Conservation (phyloP, 495 filamentous ascomycete genomes). For the Opeltia flavorubescens region DNA sequence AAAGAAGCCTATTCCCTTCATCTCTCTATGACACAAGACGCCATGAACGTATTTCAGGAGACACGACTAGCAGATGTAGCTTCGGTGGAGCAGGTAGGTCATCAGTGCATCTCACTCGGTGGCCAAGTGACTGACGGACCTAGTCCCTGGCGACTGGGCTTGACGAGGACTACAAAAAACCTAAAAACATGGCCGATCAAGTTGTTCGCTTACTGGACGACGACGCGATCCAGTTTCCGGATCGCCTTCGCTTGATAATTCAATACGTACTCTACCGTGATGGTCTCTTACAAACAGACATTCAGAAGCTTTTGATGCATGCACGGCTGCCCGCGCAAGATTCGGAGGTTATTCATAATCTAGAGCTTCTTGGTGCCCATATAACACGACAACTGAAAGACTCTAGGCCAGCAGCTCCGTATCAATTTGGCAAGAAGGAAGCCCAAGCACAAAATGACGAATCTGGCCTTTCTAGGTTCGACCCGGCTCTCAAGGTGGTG, state of each 20-base stretch:
- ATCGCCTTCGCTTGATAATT: slow-evolving; percentile 71
- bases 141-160: slow-evolving; percentile 78
- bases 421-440: slow-evolving; percentile 51
- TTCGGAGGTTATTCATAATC: slow-evolving; percentile 56
- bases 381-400: slow-evolving; percentile 66
- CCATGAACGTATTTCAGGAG: slow-evolving; percentile 80
- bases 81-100: slow-evolving; percentile 55
- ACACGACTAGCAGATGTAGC: slow-evolving; percentile 78
- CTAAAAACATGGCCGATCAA: slow-evolving; percentile 74
- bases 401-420: slow-evolving; percentile 42
- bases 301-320: slow-evolving; percentile 73
- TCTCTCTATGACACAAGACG: slow-evolving; percentile 94
- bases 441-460: slow-evolving; percentile 33
- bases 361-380: slow-evolving; percentile 70
- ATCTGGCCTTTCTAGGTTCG: slow-evolving; percentile 36
- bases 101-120: neutral
- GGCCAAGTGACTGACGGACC: slow-evolving; percentile 4
- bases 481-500: slow-evolving; percentile 44
- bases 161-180: slow-evolving; percentile 83
- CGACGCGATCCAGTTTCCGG: slow-evolving; percentile 45
- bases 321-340: slow-evolving; percentile 62
- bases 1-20: slow-evolving; percentile 93
- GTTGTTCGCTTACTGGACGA: slow-evolving; percentile 82
- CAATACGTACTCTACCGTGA: slow-evolving; percentile 79
- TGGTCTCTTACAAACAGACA: slow-evolving; percentile 76